Evolutionary conservation across 225 moss, liverwort and hornwort genomes (phyloP).

Genomic region (Climacium dendroides): DNA sequence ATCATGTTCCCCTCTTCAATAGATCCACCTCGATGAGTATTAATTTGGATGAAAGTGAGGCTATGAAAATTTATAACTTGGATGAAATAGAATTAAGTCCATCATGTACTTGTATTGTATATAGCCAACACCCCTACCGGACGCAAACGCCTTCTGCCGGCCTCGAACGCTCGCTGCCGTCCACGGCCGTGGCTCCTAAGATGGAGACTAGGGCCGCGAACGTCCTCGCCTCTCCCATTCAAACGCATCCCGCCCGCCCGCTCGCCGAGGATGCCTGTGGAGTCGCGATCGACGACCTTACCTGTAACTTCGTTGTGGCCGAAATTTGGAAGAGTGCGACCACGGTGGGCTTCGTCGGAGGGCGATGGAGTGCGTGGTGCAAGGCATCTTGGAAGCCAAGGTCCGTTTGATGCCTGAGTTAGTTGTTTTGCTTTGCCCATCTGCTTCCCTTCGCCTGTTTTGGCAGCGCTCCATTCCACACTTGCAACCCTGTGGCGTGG

Average conservation of each 20-base stretch:
- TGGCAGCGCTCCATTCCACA: neutral
- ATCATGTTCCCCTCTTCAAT: too few relatives aligned
- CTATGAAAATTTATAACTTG: too few relatives aligned
- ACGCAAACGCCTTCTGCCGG: neutral
- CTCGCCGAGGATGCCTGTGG: neutral
- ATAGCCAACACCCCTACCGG: neutral
- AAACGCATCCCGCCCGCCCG: neutral
- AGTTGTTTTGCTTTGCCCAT: neutral
- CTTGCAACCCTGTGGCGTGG: neutral
- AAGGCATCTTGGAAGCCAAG: conserved; percentile 63
- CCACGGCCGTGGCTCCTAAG: neutral
- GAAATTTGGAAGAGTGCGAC: neutral
- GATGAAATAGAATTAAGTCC: too few relatives aligned
- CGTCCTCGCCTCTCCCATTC: neutral
- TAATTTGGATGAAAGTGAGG: too few relatives aligned
- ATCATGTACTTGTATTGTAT: too few relatives aligned
- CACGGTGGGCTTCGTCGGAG: neutral
- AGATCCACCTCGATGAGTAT: too few relatives aligned
- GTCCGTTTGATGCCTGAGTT: neutral
- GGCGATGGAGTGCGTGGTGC: conserved; percentile 69
- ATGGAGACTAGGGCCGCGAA: too few relatives aligned
- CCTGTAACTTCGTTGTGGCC: neutral
- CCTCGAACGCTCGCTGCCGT: neutral
- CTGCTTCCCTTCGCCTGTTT: neutral
- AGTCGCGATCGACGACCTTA: neutral